Evolutionary conservation across 768 basidiomycete species (phyloP), one percentile per base, ranked within the genome.

Genomic region (Infundibulicybe gibba): DNA sequence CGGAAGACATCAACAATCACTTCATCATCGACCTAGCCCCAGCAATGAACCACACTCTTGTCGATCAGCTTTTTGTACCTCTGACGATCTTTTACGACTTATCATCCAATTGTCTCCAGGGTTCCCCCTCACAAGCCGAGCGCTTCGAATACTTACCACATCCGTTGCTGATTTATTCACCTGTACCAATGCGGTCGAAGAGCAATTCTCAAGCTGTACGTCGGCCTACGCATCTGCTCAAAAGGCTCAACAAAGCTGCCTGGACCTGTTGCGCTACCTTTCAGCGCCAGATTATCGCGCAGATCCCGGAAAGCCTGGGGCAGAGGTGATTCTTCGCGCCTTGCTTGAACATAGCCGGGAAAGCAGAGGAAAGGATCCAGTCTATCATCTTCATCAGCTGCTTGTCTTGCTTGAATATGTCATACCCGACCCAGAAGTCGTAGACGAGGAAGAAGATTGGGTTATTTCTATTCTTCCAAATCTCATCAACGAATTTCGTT

Each of bases 41-140:
- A 1, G 61, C 54, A 15, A 66, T 69, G 58, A 69, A 73, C 19
- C 64, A 70, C 31, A 53, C 70, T 0, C 59, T 82, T 3, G 54
- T 77, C n/a, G 75, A 75, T 5, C 72, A 80, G 43, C 69, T 88
- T 75, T 90, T 54, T 59, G 65, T 16, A 74, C 79, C 1, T 72
- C 75, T 2, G 62, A 72, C 19, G 83, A 87, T 46, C 54, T 81
- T 3, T 56, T 89, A 3, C 57, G 60, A 14, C 67, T 88, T n/a
- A 60, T 85, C 17, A 51, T 63, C 1, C 72, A 63, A 14, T 69
- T 89, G 13, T 56, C 69, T 3, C 68, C 68, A 1, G 52, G 68
- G 1, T 78, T 80, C 41, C 70, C 76, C 0, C 68, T 83, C 1
- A 74, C 79, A 2, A 73, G 69, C 17, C 79, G 80, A 16, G 64